Evolutionary conservation across 495 filamentous ascomycete genomes (phyloP), one percentile per base, ranked within the genome.

Genomic region (Pseudotulostoma volvatum): DNA sequence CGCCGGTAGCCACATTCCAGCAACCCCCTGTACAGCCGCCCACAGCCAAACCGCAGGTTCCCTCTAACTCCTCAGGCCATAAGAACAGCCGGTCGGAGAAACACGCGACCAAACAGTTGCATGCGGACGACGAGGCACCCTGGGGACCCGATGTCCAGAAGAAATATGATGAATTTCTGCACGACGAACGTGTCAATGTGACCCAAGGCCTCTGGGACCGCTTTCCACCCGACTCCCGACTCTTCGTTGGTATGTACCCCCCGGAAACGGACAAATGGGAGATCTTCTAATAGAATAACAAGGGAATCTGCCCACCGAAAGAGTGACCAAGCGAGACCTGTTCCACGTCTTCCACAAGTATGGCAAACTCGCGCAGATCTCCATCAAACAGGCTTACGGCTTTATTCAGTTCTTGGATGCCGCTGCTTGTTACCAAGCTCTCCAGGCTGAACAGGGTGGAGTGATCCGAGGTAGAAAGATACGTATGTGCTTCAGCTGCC

Each of bases 361-460:
- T 56, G 90, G 90, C 23, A 79, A 77, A 39, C 62, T 97, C 25
- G 88, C 88, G 2, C 90, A 97, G 54, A 84, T 97, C 30, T 94
- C 87, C 1, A 83, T 97, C 50, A 96, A 96, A 52, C 84, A 87
- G 54, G 86, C 86, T 1, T 97, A 93, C 60, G 90, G 90, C 3
- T 97, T 97, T 50, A 85, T 95, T 31, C 90, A 97, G 52, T 97
- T 88, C 44, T 67, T 93, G 39, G 83, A 85, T 25, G 60, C 74
- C 3, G 61, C 61, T 9, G 77, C 84, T 46, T 90, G 84, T 45
- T 64, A 72, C 42, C 62, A 66, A 18, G 85, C 87, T 9, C 67
- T 95, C 41, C 67, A 80, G 17, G 61, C 61, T 3, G 78, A 93
- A 44, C 83, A 96, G 57, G 84, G 81, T 3, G 70, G 71, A 16